phyloP scores from a whole-genome alignment of 169 alveolate species.

The Neospora caninum region DNA sequence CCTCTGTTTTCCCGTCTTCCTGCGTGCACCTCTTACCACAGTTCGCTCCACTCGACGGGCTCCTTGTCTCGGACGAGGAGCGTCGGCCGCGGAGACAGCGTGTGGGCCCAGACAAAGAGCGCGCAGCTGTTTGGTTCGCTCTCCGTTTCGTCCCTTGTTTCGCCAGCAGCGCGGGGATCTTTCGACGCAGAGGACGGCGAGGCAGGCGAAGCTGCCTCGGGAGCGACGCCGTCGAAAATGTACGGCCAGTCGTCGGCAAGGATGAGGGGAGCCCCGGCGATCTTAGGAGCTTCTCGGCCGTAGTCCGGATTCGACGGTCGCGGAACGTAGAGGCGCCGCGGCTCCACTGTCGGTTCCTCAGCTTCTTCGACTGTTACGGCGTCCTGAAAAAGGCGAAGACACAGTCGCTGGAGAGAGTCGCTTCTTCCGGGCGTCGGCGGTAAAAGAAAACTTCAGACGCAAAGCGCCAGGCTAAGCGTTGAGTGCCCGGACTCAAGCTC shows the following conservation, averaged over 20 bases:
- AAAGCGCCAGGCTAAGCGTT: too few relatives aligned
- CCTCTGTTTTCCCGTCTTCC: too few relatives aligned
- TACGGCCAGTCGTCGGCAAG: not conserved
- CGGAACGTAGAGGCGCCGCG: not conserved
- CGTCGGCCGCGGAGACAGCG: not conserved
- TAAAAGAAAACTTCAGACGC: too few relatives aligned
- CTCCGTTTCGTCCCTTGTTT: not conserved
- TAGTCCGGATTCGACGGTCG: not conserved
- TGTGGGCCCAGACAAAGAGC: not conserved
- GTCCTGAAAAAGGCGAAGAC: not conserved
- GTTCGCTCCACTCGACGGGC: conserved; percentile 5
- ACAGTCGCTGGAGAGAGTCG: not conserved
- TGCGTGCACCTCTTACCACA: not conserved
- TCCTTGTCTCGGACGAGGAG: not conserved
- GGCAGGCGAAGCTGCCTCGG: not conserved
- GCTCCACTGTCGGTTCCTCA: too few relatives aligned
- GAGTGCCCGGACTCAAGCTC: too few relatives aligned
- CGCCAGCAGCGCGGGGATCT: too few relatives aligned
- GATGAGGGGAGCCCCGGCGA: not conserved
- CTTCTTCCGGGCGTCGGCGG: too few relatives aligned
- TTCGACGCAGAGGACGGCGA: not conserved
- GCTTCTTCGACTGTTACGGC: not conserved
- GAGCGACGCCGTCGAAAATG: not conserved
- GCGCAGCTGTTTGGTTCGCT: not conserved
- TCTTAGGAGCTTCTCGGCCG: not conserved